These are phyloP conservation scores for Heliophila coronopifolia DNA, from an alignment of 441 rosid species.

Conservation along the genomic window DNA sequence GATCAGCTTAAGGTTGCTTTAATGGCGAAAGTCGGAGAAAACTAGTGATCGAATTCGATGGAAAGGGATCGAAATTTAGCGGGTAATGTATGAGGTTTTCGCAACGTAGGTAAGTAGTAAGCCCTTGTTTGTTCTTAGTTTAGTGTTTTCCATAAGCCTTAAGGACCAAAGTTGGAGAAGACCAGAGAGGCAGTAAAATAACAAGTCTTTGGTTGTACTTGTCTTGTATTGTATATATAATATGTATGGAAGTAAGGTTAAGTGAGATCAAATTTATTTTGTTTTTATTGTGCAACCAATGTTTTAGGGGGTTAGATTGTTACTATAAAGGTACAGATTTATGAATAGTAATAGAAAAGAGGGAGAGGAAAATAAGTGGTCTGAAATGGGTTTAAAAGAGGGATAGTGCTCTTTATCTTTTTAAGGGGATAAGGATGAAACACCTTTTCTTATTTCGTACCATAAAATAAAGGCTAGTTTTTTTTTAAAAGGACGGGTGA, in stretches of 20 bases:
- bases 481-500: too few relatives aligned
- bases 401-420: constrained; percentile 15
- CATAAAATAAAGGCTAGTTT: too few relatives aligned
- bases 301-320: too few relatives aligned
- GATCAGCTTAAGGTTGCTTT: constrained; percentile 78
- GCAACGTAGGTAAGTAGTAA: constrained; percentile 4
- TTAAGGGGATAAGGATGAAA: constrained; percentile 5
- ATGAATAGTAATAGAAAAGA: constrained; percentile 2
- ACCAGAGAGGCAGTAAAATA: constrained; percentile 18
- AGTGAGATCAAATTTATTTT: too few relatives aligned
- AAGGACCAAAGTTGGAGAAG: constrained; percentile 10
- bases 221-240: constrained; percentile 7
- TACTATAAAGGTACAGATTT: not conserved
- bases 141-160: constrained; percentile 19
- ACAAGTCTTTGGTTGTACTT: constrained; percentile 20
- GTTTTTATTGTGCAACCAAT: too few relatives aligned
- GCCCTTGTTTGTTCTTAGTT: constrained; percentile 20
- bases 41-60: constrained; percentile 16
- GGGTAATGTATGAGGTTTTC: not conserved
- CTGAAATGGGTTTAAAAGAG: not conserved
- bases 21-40: constrained; percentile 53
- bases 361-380: constrained; percentile 14
- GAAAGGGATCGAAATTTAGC: not conserved
- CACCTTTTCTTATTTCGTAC: too few relatives aligned
- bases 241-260: constrained; percentile 16